These are phyloP conservation scores for Annona cherimola DNA, from an alignment of 164 flowering plant genomes.

Conservation along the genomic window DNA sequence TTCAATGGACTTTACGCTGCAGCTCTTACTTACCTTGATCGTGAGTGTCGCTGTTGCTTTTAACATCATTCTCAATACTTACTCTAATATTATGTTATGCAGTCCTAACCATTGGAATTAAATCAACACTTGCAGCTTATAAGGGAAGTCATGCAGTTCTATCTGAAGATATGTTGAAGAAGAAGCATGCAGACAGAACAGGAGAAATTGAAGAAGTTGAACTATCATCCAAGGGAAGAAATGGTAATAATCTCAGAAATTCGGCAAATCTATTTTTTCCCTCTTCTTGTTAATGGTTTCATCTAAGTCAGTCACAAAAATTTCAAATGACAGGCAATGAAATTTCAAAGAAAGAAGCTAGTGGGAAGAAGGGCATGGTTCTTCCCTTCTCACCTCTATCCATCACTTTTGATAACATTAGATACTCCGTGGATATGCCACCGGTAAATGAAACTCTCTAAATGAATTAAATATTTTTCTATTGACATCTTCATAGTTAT, in stretches of 20 bases:
- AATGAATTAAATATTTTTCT: neutral
- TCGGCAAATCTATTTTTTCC: neutral
- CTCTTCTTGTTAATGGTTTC: neutral
- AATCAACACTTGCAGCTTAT: neutral
- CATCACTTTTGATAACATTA: constrained; percentile 39
- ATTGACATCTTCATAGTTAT: neutral
- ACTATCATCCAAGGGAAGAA: constrained; percentile 13
- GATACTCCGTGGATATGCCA: constrained; percentile 51
- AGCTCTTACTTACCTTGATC: constrained; percentile 28
- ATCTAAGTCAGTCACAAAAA: neutral
- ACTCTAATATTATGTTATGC: neutral
- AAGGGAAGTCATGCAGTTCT: constrained; percentile 4
- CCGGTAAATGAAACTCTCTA: constrained; percentile 20
- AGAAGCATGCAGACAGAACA: constrained; percentile 10
- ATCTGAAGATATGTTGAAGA: constrained; percentile 1
- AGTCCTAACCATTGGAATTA: neutral
- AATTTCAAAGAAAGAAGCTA: constrained; percentile 14
- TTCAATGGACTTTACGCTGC: constrained; percentile 22
- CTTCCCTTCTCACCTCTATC: constrained; percentile 49
- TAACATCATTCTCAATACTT: neutral
- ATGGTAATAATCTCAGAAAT: constrained; percentile 4
- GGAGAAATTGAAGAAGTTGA: constrained; percentile 12
- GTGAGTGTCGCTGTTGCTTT: constrained; percentile 15
- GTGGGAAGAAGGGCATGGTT: constrained; percentile 38
- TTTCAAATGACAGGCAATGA: neutral